Base-by-base conservation (phyloP, 352 stramenopile species). In the Phytophthora pseudosyringae region DNA sequence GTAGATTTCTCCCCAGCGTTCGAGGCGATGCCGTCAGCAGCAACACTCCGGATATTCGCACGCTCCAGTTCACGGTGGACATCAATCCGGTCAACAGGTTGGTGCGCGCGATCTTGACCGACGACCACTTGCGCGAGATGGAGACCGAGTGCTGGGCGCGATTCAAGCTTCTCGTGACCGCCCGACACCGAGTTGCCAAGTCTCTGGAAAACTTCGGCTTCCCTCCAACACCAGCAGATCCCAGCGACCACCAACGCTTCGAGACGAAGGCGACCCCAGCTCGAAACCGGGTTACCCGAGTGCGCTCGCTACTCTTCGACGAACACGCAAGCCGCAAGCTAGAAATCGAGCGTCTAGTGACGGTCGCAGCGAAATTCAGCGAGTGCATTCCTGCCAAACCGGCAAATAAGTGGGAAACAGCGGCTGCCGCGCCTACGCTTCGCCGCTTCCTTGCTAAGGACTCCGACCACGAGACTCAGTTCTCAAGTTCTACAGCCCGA, bases 11-110 rank as follows among this genome's bases (percentile, higher is more conserved):
- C n/a, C n/a, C n/a, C n/a, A n/a, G n/a, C 21, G 62, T 62, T 40
- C 53, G 62, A 13, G 60, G 59, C 15, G 60, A 65, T 7, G 18
- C 50, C 1, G 49, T 61, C 13, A 57, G 32, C 3, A 49, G 35
- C 35, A 15, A 2, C 9, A 12, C n/a, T n/a, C n/a, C 26, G 6
- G 60, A 73, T 33, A 74, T 74, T 28, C 66, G 60, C 7, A 5
- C 36, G 7, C 31, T 66, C 16, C 66, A 91, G 64, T 89, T 87
- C 36, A 81, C 89, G 15, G 53, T 78, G 7, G 52, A 74, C 4
- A 60, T 83, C 18, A 90, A 82, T 39, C 83, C 83, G 1, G 49
- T 89, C 6, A 90, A 81, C 55, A 83, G 76, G 15, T 69, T 83
- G 21, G 33, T 90, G 10, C 55, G 66, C 3, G 58, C 75, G 7